Conservation (phyloP, 1,284 basidiomycete species). For the Trichosporon coremiiforme region DNA sequence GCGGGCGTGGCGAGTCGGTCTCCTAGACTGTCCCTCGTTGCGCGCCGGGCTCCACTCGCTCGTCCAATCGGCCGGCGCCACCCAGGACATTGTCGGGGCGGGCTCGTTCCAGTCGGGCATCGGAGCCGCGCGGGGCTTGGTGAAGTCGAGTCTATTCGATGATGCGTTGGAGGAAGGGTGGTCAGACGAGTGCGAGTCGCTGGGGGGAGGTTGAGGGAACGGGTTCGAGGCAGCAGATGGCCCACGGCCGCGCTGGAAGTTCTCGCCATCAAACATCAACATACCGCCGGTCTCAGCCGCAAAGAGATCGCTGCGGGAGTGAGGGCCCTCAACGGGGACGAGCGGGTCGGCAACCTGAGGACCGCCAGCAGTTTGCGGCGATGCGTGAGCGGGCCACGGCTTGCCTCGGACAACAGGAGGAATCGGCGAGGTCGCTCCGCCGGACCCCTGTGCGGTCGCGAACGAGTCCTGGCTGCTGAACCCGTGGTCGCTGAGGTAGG, state of each 20-base stretch:
- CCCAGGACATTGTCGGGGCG: conserved; percentile 4
- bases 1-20: conserved; percentile 32
- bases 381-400: conserved; percentile 23
- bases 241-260: not conserved
- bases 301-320: conserved; percentile 44
- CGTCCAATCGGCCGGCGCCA: conserved; percentile 1
- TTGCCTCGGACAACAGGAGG: not conserved
- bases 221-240: not conserved
- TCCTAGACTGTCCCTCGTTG: conserved; percentile 1
- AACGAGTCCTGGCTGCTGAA: conserved; percentile 20
- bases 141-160: conserved; percentile 2
- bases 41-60: conserved; percentile 1
- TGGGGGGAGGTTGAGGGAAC: not conserved
- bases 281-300: conserved; percentile 46
- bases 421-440: not conserved
- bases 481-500: conserved; percentile 4
- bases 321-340: conserved; percentile 14
- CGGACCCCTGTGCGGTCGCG: conserved; percentile 9
- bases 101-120: conserved; percentile 18
- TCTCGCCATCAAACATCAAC: conserved; percentile 24
- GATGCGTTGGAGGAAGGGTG: conserved; percentile 1
- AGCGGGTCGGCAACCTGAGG: not conserved
- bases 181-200: not conserved
- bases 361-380: not conserved
- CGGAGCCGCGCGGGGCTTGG: conserved; percentile 1